Percentiles rank a stretch among this genome's conserved stretches.
Conservation (phyloP, 352 stramenopile genomes). For the Pythium folliculosum region DNA sequence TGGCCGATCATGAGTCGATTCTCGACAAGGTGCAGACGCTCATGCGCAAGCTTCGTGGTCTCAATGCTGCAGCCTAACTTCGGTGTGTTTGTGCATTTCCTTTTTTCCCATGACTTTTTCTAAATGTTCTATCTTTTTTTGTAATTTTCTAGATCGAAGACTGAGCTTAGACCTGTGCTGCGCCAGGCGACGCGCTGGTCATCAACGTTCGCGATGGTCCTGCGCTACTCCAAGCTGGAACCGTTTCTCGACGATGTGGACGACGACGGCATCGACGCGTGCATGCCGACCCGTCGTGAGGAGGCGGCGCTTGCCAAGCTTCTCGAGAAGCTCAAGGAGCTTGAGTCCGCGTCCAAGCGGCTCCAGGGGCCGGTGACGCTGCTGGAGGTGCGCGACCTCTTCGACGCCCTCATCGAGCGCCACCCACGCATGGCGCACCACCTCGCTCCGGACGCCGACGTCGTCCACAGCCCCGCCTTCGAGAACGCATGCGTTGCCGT, state of each 20-base stretch:
- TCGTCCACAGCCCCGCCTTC: neutral
- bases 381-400: constrained; percentile 10
- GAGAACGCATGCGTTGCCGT: constrained; percentile 8
- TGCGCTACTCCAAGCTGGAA: constrained; percentile 10
- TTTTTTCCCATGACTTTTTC: constrained; percentile 2
- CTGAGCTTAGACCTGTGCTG: constrained; percentile 8
- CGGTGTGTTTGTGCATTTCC: constrained; percentile 15
- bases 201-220: constrained; percentile 10
- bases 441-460: constrained; percentile 5
- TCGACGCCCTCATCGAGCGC: constrained; percentile 14
- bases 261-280: neutral
- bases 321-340: neutral
- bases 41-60: constrained; percentile 25
- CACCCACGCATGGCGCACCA: neutral
- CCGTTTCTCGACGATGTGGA: constrained; percentile 1
- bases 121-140: neutral
- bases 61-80: constrained; percentile 7
- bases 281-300: constrained; percentile 9
- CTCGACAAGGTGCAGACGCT: constrained; percentile 10
- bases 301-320: neutral
- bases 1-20: neutral
- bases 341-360: constrained; percentile 12
- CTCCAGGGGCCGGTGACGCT: neutral
- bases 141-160: neutral
- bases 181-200: constrained; percentile 18